Base-by-base conservation (phyloP, 208 protist species). In the Tritrichomonas musculus region DNA sequence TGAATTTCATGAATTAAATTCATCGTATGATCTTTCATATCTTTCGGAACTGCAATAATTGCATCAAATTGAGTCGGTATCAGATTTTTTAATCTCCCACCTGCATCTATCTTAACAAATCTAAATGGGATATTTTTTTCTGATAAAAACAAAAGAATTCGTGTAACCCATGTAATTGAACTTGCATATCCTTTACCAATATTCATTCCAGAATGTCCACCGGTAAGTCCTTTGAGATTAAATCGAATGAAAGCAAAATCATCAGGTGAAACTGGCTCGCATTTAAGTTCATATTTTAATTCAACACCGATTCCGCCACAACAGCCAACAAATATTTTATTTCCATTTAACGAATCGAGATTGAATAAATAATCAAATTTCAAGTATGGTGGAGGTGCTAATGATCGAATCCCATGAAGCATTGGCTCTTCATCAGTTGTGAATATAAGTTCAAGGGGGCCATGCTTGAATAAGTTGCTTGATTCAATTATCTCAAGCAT, bases 311-410 rank as follows among this genome's bases (percentile, higher is more conserved):
- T 33, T n/a, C 73, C 73, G 9, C 73, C 73, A 53, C 25, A 49
- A 44, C 41, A 22, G 11, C 73, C 73, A 53, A 84, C 25, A 30
- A 53, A 84, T 8, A 84, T 20, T 84, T 84, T 84, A 25, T 84
- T 44, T n/a, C 73, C 73, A n/a, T 30, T 53, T 1, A 84, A 30
- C 22, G 73, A 84, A 53, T 84, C 73, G 25, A 11, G 33, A 44
- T 84, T 84, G 41, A 84, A n/a, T 1, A 84, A n/a, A 25, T 84
- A 84, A n/a, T 84, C 53, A n/a, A 84, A 84, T 33, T 49, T 53
- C 53, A 60, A 60, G 44, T 53, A 84, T 13, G 73, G 73, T 84
- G 36, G 5, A 13, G 3, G 8, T n/a, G 73, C 41, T 17, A 84
- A n/a, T 53, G 20, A 39, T 9, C 36, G 20, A n/a, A 84, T 53